Base-by-base conservation (phyloP, 192 early-diverging fungal species). In the Geranomyces variabilis region DNA sequence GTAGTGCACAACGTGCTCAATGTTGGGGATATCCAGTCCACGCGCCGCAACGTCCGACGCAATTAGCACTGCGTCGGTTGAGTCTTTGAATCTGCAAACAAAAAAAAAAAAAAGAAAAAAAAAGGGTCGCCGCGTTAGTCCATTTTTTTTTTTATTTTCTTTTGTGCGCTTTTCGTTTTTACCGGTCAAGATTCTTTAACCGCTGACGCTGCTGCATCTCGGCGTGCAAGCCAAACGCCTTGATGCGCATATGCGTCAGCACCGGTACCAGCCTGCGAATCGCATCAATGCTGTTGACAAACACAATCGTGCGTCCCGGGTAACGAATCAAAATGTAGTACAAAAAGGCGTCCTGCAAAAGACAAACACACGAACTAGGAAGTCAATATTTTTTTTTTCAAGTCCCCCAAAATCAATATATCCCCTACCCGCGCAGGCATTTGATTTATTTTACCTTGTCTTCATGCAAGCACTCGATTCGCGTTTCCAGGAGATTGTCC, bases 171-270 rank as follows among this genome's bases (percentile, higher is more conserved):
- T 41, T 41, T 41, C 10, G 3, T 41, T 41, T 41, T 41, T 41
- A 41, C 36, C 36, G 36, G 36, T 99, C 96, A 51, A 99, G 78
- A 77, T 92, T 95, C 79, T 95, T 96, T 34, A 99, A 84, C 22
- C 96, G 87, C 80, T 96, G 94, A 21, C 91, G 86, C 82, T 97
- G 95, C 79, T 99, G 94, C 93, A 99, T 94, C 79, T 97, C 92
- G 6, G 94, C 93, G 69, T 99, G 96, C 29, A 99, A 82, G 0
- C 89, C 91, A 73, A 94, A 82, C 8, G 90, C 94, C 24, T 89
- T 81, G 9, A 96, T 66, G 1, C 82, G 65, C 30, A 97, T 80
- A 31, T 93, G 76, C 36, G 86, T 87, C 75, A 97, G 87, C 33
- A 95, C 87, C 15, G 94, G 93, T 15, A 92, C 83, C 67, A 97